These are phyloP conservation scores for Saururus chinensis DNA, from an alignment of 164 flowering plant species.

Conservation along the genomic window DNA sequence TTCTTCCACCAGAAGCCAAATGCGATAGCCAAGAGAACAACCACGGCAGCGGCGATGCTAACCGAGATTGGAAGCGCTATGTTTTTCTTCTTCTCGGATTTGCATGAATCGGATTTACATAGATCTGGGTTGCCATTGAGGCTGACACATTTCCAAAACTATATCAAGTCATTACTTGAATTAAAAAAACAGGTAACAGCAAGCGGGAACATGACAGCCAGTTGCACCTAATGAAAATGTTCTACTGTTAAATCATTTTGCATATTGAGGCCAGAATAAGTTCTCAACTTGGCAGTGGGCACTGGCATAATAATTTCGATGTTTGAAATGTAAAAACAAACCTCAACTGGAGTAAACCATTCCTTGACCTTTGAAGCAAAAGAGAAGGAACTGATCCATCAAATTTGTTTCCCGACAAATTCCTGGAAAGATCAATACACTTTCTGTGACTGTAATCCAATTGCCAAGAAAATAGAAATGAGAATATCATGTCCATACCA, in stretches of 20 bases:
- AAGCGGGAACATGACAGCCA: no score
- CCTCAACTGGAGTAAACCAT: constrained; percentile 1
- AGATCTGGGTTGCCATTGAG: not conserved
- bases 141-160: not conserved
- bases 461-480: not conserved
- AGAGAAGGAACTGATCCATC: not conserved
- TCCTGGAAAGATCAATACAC: not conserved
- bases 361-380: not conserved
- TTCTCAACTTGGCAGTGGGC: no score
- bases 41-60: not conserved
- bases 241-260: no score
- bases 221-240: no score
- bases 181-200: no score
- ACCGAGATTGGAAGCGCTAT: not conserved
- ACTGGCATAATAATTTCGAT: no score
- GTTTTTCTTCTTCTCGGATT: not conserved
- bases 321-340: not conserved
- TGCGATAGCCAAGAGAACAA: not conserved
- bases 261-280: no score
- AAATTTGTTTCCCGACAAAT: not conserved
- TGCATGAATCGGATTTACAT: not conserved
- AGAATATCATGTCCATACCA: not conserved
- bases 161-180: no score
- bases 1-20: not conserved
- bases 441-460: not conserved